These are phyloP conservation scores for Penicillium angulare DNA, from an alignment of 495 filamentous ascomycete species.

Conservation along the genomic window DNA sequence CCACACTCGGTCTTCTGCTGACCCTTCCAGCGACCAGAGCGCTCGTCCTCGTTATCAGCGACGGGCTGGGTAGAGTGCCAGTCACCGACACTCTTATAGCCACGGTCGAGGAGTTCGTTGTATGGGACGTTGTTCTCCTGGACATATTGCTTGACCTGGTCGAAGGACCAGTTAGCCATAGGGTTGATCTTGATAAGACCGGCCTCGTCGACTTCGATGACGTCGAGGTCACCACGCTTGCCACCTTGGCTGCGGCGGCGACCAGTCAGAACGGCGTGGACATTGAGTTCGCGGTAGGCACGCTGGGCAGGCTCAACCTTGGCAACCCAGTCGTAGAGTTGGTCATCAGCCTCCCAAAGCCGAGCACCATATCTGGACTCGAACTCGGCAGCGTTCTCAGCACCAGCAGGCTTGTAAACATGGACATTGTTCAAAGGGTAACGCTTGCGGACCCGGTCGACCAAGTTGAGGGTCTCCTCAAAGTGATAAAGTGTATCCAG, in stretches of 20 bases:
- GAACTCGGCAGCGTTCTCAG: constrained; percentile 70
- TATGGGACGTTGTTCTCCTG: constrained; percentile 85
- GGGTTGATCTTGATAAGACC: constrained; percentile 98
- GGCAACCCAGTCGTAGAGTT: constrained; percentile 93
- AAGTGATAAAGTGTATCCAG: constrained; percentile 98
- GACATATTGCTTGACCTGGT: constrained; percentile 85
- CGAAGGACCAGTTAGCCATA: constrained; percentile 93
- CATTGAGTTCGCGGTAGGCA: constrained; percentile 82
- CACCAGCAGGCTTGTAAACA: constrained; percentile 79
- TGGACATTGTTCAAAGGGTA: constrained; percentile 82
- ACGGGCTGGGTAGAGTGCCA: constrained; percentile 96
- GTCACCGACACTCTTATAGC: constrained; percentile 97
- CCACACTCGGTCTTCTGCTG: constrained; percentile 94
- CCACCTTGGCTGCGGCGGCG: constrained; percentile 91
- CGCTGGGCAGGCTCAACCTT: constrained; percentile 97
- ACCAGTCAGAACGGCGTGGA: constrained; percentile 92
- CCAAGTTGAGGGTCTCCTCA: constrained; percentile 78
- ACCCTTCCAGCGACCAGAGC: constrained; percentile 96
- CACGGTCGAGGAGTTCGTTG: constrained; percentile 83
- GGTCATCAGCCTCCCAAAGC: constrained; percentile 81
- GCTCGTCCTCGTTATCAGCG: constrained; percentile 87
- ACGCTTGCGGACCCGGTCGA: constrained; percentile 69
- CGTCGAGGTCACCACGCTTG: constrained; percentile 81
- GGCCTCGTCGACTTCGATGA: constrained; percentile 90
- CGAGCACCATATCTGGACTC: constrained; percentile 74